Base-by-base conservation (phyloP, 164 flowering plant species). In the Aristolochia fimbriata region DNA sequence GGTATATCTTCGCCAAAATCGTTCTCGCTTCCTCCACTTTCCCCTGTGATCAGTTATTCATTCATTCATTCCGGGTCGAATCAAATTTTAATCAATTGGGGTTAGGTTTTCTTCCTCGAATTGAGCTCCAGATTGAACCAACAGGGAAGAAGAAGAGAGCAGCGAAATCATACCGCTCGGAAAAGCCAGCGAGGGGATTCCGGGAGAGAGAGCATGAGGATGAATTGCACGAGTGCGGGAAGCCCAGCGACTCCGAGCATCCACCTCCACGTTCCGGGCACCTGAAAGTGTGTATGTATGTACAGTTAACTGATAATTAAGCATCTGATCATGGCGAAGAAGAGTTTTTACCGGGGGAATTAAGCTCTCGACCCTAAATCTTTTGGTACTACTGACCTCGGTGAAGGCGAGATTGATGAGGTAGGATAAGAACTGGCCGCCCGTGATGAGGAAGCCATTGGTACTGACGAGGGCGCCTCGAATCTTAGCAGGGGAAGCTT, bases 361-460 rank as follows among this genome's bases (percentile, higher is more conserved):
- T n/a, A n/a, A n/a, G n/a, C n/a, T n/a, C n/a, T n/a, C n/a, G n/a
- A n/a, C n/a, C n/a, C n/a, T n/a, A n/a, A n/a, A n/a, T n/a, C n/a
- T n/a, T n/a, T n/a, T n/a, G 30, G 5, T 27, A 5, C 2, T 5
- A 27, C 43, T 56, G 59, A 81, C 86, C 81, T 81, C 76, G 21
- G 86, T 78, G 47, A 85, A 81, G 2, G 82, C 91, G 61, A 85
- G 47, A 70, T 83, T 85, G 73, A 86, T 78, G 17, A 81, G 83
- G 69, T 83, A 83, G 64, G 92, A 71, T n/a, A 86, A 63, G 65
- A 86, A 82, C 72, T 86, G 93, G 70, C 93, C 88, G n/a, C 87
- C 87, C 33, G 89, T 79, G 41, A 86, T 81, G 54, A 86, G 81
- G 61, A 86, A 79, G 3, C 77, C 82, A 66, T 85, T 83, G 65